These are phyloP conservation scores for Aurifilum marmelostoma DNA, from an alignment of 2,329 filamentous ascomycete genomes.

Conservation along the genomic window DNA sequence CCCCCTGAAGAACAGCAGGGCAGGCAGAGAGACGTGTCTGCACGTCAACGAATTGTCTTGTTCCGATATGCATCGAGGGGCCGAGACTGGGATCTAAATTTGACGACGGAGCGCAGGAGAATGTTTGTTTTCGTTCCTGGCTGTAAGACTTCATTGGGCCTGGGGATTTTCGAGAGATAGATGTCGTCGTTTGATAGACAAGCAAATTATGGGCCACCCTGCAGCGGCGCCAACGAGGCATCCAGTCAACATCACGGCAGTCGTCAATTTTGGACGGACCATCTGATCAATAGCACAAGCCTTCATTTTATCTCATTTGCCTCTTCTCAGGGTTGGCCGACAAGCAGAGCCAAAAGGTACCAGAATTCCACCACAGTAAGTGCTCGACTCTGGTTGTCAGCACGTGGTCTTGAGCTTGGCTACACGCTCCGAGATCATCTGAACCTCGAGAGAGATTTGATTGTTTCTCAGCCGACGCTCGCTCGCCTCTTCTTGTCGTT, in stretches of 20 bases:
- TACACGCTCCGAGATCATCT: constrained; percentile 7
- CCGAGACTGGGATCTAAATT: constrained; percentile 4
- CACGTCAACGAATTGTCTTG: background rate
- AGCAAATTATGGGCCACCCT: background rate
- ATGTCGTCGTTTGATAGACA: background rate
- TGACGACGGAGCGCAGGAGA: background rate
- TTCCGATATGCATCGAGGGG: constrained; percentile 9
- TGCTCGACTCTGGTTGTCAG: background rate
- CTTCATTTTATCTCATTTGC: background rate
- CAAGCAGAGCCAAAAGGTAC: background rate
- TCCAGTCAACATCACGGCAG: background rate
- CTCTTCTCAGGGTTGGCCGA: background rate
- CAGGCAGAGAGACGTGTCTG: constrained; percentile 5
- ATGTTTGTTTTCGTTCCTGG: background rate
- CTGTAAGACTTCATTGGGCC: background rate
- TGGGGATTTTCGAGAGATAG: background rate
- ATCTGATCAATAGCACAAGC: constrained; percentile 6
- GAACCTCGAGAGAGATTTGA: constrained; percentile 4
- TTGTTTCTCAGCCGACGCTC: constrained; percentile 4
- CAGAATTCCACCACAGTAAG: background rate
- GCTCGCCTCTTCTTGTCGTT: constrained; percentile 8
- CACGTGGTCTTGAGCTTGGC: constrained; percentile 19
- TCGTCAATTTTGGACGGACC: background rate
- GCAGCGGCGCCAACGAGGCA: background rate
- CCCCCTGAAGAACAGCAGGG: constrained; percentile 11